Conservation (phyloP, 202 grass and related monocot species). For the Eragrostis tef region DNA sequence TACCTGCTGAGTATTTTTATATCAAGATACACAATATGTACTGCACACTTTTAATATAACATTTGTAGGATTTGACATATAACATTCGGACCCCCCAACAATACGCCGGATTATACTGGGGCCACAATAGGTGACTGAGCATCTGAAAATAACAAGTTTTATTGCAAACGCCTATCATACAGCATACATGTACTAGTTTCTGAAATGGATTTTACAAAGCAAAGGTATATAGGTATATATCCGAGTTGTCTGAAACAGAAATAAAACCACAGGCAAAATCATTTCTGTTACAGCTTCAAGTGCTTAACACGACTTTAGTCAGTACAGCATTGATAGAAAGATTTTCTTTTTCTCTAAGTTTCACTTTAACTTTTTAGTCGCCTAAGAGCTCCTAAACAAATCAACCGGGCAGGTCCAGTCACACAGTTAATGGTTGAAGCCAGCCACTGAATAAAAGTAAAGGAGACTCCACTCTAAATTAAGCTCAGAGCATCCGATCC, state of each 20-base stretch:
- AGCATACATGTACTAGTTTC: conserved; percentile 10
- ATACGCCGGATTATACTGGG: no score
- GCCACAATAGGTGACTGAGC: no score
- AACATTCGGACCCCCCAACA: no score
- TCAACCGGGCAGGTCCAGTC: conserved; percentile 14
- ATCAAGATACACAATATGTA: no score
- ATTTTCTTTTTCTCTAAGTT: not conserved
- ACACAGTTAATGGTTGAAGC: conserved; percentile 7
- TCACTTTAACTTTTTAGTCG: conserved; percentile 10
- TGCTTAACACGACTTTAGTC: conserved; percentile 37
- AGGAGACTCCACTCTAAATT: conserved; percentile 31
- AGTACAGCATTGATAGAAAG: conserved; percentile 18
- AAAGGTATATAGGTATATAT: not conserved
- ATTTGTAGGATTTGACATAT: no score
- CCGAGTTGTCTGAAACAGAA: not conserved
- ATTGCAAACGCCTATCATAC: not conserved
- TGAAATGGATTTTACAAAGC: conserved; percentile 21
- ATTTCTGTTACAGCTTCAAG: conserved; percentile 41
- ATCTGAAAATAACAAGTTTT: no score
- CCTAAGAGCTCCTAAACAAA: conserved; percentile 38
- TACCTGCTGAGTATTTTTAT: no score
- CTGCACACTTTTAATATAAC: no score
- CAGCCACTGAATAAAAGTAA: conserved; percentile 2
- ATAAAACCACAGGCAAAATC: conserved; percentile 23
- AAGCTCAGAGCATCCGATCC: conserved; percentile 69